Conservation (phyloP, 2,329 filamentous ascomycete species). For the Botryosphaeria agaves region DNA sequence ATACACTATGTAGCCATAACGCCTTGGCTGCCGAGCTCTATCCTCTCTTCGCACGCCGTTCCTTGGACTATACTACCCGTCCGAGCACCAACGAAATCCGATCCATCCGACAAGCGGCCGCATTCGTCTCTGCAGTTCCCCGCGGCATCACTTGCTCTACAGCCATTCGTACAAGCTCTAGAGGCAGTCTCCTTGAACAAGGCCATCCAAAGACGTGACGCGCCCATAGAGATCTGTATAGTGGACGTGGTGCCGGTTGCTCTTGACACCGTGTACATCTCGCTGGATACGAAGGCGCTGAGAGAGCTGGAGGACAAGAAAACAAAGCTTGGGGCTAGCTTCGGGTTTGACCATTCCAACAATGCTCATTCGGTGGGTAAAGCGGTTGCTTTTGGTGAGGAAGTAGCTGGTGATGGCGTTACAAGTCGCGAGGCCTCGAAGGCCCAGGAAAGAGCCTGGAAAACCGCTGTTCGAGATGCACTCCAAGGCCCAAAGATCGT, state of each 20-base stretch:
- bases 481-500: constrained; percentile 58
- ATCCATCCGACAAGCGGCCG: constrained; percentile 26
- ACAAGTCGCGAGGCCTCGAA: background rate
- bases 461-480: constrained; percentile 46
- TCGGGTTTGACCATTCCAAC: constrained; percentile 18
- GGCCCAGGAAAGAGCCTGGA: constrained; percentile 17
- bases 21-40: constrained; percentile 46
- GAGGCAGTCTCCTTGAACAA: constrained; percentile 62
- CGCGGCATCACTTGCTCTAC: constrained; percentile 52
- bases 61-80: constrained; percentile 80
- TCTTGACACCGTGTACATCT: constrained; percentile 75
- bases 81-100: constrained; percentile 21
- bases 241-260: constrained; percentile 65
- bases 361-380: too few relatives aligned
- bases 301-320: constrained; percentile 69
- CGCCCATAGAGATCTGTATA: constrained; percentile 68
- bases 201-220: constrained; percentile 51
- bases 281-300: constrained; percentile 63
- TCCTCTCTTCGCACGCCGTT: constrained; percentile 36
- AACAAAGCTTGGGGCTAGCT: constrained; percentile 58
- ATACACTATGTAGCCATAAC: constrained; percentile 49
- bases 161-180: constrained; percentile 59
- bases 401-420: background rate
- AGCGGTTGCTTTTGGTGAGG: constrained; percentile 3
- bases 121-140: constrained; percentile 69